Percentiles rank a stretch among this genome's conserved stretches.
Conservation (phyloP, 2,329 filamentous ascomycete species). For the Calonectria hawksworthii region DNA sequence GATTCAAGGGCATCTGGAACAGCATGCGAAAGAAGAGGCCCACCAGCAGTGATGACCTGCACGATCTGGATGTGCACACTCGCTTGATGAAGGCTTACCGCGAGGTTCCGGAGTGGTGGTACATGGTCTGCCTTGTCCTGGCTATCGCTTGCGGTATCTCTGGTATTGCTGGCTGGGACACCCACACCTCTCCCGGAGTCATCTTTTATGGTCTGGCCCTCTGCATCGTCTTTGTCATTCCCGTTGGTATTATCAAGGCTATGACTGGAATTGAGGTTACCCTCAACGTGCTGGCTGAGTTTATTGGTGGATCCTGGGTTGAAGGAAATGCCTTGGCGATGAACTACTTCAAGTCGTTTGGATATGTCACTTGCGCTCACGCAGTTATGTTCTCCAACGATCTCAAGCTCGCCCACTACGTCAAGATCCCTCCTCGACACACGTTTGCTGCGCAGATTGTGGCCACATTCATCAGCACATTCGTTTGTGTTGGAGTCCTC, state of each 20-base stretch:
- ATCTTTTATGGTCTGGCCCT: slow-evolving; percentile 66
- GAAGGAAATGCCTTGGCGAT: slow-evolving; percentile 66
- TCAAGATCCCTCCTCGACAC: slow-evolving; percentile 72
- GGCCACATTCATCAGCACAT: slow-evolving; percentile 67
- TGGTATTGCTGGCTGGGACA: slow-evolving; percentile 63
- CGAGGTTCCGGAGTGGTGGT: slow-evolving; percentile 70
- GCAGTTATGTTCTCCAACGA: slow-evolving; percentile 66
- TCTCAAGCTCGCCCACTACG: slow-evolving; percentile 66
- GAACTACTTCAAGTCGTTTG: slow-evolving; percentile 69
- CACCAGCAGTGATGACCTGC: slow-evolving; percentile 51
- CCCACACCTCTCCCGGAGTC: slow-evolving; percentile 64
- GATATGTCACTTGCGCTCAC: slow-evolving; percentile 64
- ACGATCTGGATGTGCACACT: slow-evolving; percentile 62
- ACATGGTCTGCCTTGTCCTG: slow-evolving; percentile 56
- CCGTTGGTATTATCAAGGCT: slow-evolving; percentile 66
- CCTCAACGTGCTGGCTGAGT: slow-evolving; percentile 67
- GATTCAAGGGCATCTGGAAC: slow-evolving; percentile 62
- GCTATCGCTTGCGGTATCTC: slow-evolving; percentile 62
- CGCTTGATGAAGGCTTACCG: slow-evolving; percentile 62
- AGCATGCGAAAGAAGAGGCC: slow-evolving; percentile 61
- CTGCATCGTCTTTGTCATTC: slow-evolving; percentile 65
- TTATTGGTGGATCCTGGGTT: slow-evolving; percentile 65
- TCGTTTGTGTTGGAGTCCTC: slow-evolving; percentile 64
- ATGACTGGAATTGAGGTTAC: slow-evolving; percentile 67
- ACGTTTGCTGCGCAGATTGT: slow-evolving; percentile 72